Conservation (phyloP, 2,329 filamentous ascomycete genomes). For the Fusarium dimerum region DNA sequence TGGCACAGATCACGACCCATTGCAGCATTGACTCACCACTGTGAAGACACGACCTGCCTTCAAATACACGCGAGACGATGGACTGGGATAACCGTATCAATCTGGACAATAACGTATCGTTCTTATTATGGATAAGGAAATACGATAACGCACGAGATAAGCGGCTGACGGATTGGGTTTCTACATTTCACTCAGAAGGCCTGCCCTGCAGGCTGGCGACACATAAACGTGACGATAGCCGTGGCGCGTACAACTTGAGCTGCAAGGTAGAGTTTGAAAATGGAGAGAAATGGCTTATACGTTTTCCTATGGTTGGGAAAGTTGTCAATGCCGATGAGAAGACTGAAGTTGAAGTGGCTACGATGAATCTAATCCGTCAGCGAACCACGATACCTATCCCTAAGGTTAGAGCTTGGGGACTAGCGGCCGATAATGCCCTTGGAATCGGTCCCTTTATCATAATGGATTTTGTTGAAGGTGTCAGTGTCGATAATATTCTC, state of each 20-base stretch:
- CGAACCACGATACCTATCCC: slow-evolving; percentile 5
- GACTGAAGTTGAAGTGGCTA: slow-evolving; percentile 5
- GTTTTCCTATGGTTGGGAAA: slow-evolving; percentile 4
- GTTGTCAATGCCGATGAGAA: slow-evolving; percentile 6
- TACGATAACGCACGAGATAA: slow-evolving; percentile 5
- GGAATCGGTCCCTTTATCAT: slow-evolving; percentile 10
- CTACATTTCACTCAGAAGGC: slow-evolving; percentile 1
- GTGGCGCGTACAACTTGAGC: slow-evolving; percentile 1
- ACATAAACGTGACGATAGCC: slow-evolving; percentile 1
- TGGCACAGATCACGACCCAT: too few species aligned
- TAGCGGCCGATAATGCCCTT: slow-evolving; percentile 4
- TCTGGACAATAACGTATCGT: slow-evolving; percentile 3
- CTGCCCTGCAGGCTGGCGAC: slow-evolving; percentile 3
- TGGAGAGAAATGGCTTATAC: slow-evolving; percentile 4
- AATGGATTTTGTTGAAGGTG: slow-evolving; percentile 7
- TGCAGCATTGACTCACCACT: too few species aligned
- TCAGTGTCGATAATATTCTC: slow-evolving; percentile 1
- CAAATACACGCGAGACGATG: too few species aligned
- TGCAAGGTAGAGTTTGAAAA: slow-evolving; percentile 7
- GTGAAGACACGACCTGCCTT: too few species aligned
- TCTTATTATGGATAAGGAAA: slow-evolving; percentile 4
- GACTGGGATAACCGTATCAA: slow-evolving; percentile 6
- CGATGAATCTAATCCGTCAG: slow-evolving; percentile 3
- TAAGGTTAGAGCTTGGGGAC: slow-evolving; percentile 6
- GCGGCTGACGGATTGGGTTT: slow-evolving; percentile 6